phyloP scores from a whole-genome alignment of 805 yeast species.

The Martiniozyma abietophila region DNA sequence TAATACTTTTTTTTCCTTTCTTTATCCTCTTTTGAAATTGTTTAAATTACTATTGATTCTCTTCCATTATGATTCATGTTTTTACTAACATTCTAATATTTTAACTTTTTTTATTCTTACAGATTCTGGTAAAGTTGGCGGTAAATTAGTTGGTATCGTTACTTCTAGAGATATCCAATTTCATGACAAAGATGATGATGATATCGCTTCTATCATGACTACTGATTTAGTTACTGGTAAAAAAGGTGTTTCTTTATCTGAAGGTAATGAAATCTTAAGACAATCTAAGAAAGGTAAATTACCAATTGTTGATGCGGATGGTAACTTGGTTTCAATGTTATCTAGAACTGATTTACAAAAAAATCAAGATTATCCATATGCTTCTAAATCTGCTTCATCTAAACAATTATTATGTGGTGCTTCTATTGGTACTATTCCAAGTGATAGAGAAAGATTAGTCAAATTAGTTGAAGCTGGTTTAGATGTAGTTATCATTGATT shows the following conservation, averaged over 20 bases:
- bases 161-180: conserved; percentile 97
- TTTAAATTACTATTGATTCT: too few species aligned
- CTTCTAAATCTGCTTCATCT: conserved; percentile 86
- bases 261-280: conserved; percentile 88
- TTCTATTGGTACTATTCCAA: conserved; percentile 88
- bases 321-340: conserved; percentile 75
- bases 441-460: conserved; percentile 76
- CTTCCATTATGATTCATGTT: too few species aligned
- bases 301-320: conserved; percentile 76
- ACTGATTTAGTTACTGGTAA: conserved; percentile 75
- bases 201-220: conserved; percentile 81
- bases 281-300: conserved; percentile 94
- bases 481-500: conserved; percentile 92
- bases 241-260: conserved; percentile 69
- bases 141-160: conserved; percentile 88
- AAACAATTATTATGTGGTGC: conserved; percentile 99
- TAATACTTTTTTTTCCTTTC: too few species aligned
- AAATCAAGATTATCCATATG: conserved; percentile 87
- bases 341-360: conserved; percentile 96
- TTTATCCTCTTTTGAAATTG: too few species aligned
- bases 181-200: conserved; percentile 59
- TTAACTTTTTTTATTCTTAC: conserved; percentile 99
- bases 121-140: conserved; percentile 79
- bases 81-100: too few species aligned
- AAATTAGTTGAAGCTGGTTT: conserved; percentile 91